phyloP scores from a whole-genome alignment of 352 stramenopile species.

The Phytopythium vexans region DNA sequence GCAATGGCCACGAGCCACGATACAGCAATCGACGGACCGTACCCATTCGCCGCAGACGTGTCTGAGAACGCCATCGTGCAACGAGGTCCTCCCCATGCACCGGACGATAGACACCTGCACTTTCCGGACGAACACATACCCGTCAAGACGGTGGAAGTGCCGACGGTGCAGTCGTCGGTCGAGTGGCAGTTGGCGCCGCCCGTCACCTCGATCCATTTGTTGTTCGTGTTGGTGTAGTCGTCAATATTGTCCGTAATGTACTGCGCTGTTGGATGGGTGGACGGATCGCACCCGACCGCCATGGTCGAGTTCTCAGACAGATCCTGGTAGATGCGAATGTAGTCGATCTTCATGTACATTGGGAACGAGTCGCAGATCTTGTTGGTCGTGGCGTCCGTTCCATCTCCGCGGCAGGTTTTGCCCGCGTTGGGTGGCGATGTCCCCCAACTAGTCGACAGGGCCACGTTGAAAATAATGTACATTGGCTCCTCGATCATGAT shows the following conservation, averaged over 20 bases:
- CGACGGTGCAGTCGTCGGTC: conserved; percentile 42
- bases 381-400: conserved; percentile 21
- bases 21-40: conserved; percentile 34
- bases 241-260: conserved; percentile 52
- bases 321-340: conserved; percentile 59
- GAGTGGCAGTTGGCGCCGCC: conserved; percentile 37
- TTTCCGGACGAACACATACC: conserved; percentile 24
- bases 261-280: conserved; percentile 44
- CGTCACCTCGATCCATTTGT: conserved; percentile 33
- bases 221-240: conserved; percentile 42
- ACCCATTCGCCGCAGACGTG: conserved; percentile 24
- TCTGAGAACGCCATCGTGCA: conserved; percentile 31
- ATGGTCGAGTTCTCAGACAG: conserved; percentile 32
- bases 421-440: conserved; percentile 38
- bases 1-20: conserved; percentile 5
- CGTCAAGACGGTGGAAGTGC: conserved; percentile 26
- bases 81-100: conserved; percentile 37
- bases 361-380: conserved; percentile 53
- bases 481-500: conserved; percentile 62
- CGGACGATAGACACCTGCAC: conserved; percentile 30
- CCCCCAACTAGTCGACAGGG: conserved; percentile 47
- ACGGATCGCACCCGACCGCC: conserved; percentile 45
- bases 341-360: conserved; percentile 59
- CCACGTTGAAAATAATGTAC: conserved; percentile 74
- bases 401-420: conserved; percentile 25